These are phyloP conservation scores for Leptographium wingfieldii DNA, from an alignment of 2,329 filamentous ascomycete genomes.

Conservation along the genomic window DNA sequence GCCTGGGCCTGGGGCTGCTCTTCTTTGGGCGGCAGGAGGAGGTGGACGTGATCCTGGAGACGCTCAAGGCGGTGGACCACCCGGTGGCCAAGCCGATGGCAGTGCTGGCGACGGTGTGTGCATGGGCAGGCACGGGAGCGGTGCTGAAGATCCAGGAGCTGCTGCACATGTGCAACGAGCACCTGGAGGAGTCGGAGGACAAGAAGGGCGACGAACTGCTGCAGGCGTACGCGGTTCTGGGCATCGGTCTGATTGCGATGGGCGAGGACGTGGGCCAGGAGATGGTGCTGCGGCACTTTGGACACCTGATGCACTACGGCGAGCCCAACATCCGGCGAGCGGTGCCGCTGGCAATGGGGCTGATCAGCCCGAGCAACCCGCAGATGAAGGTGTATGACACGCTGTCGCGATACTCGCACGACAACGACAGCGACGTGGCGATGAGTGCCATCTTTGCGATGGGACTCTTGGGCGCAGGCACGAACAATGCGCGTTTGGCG, in stretches of 20 bases:
- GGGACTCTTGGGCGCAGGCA: conserved; percentile 91
- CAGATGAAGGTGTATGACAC: conserved; percentile 99
- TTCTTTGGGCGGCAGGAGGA: conserved; percentile 97
- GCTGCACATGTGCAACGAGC: conserved; percentile 94
- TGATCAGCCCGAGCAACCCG: conserved; percentile 93
- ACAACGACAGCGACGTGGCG: conserved; percentile 96
- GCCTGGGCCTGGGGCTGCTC: conserved; percentile 79
- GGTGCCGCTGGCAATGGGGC: conserved; percentile 89
- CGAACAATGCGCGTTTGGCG: conserved; percentile 92
- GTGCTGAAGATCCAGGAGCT: conserved; percentile 96
- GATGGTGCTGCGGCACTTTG: conserved; percentile 96
- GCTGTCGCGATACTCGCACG: conserved; percentile 91
- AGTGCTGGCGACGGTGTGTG: conserved; percentile 89
- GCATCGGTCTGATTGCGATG: conserved; percentile 91
- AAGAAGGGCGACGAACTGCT: conserved; percentile 93
- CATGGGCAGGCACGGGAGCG: conserved; percentile 93
- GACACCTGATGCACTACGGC: conserved; percentile 98
- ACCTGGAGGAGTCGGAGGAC: conserved; percentile 86
- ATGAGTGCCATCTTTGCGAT: conserved; percentile 99
- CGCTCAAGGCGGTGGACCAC: conserved; percentile 91
- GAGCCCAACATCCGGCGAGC: conserved; percentile 94
- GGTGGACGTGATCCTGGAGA: conserved; percentile 95
- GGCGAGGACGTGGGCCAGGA: conserved; percentile 97
- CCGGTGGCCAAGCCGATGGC: conserved; percentile 95
- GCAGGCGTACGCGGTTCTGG: conserved; percentile 90